Conservation (phyloP, 2,329 filamentous ascomycete species). For the Sarocladium brachiariae region DNA sequence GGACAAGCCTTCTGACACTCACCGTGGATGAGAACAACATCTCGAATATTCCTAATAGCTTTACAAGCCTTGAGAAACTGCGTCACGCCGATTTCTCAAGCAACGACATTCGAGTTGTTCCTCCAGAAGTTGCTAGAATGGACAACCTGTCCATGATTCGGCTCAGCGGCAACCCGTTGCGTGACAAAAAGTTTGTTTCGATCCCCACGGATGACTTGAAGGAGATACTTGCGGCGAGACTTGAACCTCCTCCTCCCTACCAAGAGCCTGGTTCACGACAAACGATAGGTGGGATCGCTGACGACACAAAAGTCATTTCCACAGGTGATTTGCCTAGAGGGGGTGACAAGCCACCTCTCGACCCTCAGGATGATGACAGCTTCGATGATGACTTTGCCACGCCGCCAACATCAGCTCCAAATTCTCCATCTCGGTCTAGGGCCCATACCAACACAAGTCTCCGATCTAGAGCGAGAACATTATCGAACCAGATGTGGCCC, state of each 20-base stretch:
- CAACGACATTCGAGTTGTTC: slow-evolving; percentile 73
- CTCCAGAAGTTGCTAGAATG: slow-evolving; percentile 74
- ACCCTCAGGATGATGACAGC: slow-evolving; percentile 34
- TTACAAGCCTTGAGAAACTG: slow-evolving; percentile 59
- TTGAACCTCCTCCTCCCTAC: slow-evolving; percentile 49
- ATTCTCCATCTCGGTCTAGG: slow-evolving; percentile 41
- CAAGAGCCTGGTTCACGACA: slow-evolving; percentile 21
- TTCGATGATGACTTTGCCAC: slow-evolving; percentile 48
- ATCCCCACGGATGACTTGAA: slow-evolving; percentile 80
- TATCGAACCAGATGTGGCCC: slow-evolving; percentile 44
- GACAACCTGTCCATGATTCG: slow-evolving; percentile 66
- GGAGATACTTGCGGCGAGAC: slow-evolving; percentile 57
- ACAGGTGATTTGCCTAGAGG: not conserved
- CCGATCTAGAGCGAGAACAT: slow-evolving; percentile 37
- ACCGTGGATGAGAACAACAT: slow-evolving; percentile 79
- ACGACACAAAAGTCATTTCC: not conserved
- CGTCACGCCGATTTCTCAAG: slow-evolving; percentile 75
- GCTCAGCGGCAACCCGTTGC: slow-evolving; percentile 81
- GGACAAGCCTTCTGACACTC: slow-evolving; percentile 66
- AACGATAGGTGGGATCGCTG: not conserved
- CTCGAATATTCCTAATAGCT: slow-evolving; percentile 65
- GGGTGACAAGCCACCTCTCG: slow-evolving; percentile 7
- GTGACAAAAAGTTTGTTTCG: slow-evolving; percentile 78
- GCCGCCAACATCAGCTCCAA: slow-evolving; percentile 47
- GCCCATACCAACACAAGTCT: slow-evolving; percentile 39